Evolutionary conservation across 306 rosid genomes (phyloP).

Genomic region (Hippophae gyantsensis): DNA sequence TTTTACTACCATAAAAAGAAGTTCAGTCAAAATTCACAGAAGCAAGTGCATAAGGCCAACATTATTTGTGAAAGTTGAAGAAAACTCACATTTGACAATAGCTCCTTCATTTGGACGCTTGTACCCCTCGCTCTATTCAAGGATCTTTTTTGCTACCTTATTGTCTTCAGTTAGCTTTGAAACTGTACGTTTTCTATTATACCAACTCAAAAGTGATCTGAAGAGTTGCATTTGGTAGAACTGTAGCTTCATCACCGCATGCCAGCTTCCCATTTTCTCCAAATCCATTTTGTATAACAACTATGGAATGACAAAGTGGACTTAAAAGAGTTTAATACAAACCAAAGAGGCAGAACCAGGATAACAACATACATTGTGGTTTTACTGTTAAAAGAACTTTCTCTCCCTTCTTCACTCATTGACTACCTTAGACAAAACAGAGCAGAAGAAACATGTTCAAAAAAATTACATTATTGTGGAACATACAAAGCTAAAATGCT

Average conservation of each 20-base stretch:
- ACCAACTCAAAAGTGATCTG: constrained; percentile 64
- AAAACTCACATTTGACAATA: constrained; percentile 46
- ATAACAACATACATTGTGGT: constrained; percentile 63
- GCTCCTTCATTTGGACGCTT: constrained; percentile 92
- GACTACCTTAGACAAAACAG: no score
- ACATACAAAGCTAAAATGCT: no score
- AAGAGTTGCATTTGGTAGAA: constrained; percentile 72
- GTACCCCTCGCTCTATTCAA: constrained; percentile 79
- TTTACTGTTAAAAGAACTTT: constrained; percentile 35
- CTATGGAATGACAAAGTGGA: no score
- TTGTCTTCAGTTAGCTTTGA: constrained; percentile 77
- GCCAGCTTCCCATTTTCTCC: constrained; percentile 74
- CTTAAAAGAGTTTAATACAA: background rate
- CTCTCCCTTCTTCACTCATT: no score
- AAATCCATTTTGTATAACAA: constrained; percentile 58
- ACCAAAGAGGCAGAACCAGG: background rate
- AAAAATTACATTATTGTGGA: no score
- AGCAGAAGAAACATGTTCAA: no score
- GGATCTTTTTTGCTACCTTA: constrained; percentile 68
- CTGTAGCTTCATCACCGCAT: constrained; percentile 46
- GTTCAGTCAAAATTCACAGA: background rate
- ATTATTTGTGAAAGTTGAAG: background rate
- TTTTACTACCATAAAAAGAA: constrained; percentile 42
- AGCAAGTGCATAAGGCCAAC: no score
- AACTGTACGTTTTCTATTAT: constrained; percentile 84